Conservation (phyloP, 805 yeast species). For the Lipomyces mesembrius region DNA sequence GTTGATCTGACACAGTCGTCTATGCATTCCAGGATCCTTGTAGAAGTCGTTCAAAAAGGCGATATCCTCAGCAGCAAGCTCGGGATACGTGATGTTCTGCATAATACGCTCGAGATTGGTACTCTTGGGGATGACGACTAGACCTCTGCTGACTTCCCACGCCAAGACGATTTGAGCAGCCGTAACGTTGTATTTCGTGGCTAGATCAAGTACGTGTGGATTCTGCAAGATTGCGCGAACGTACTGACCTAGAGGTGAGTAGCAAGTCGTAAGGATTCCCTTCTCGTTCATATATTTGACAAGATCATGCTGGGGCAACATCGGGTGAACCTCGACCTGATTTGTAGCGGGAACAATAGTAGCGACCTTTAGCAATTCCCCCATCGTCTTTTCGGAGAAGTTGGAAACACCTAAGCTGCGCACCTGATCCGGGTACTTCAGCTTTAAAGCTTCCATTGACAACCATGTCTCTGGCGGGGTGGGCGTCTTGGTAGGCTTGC, state of each 20-base stretch:
- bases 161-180: constrained; percentile 69
- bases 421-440: constrained; percentile 67
- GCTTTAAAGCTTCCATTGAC: constrained; percentile 62
- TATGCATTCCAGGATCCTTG: constrained; percentile 23
- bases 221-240: constrained; percentile 67
- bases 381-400: constrained; percentile 58
- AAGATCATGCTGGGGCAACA: constrained; percentile 66
- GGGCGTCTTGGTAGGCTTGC: constrained; percentile 51
- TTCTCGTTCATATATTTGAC: constrained; percentile 57
- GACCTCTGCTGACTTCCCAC: constrained; percentile 80
- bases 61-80: constrained; percentile 19
- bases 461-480: constrained; percentile 76
- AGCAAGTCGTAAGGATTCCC: constrained; percentile 67
- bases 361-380: constrained; percentile 55
- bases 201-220: constrained; percentile 64
- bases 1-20: constrained; percentile 23
- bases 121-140: constrained; percentile 83
- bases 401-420: constrained; percentile 72
- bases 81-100: constrained; percentile 49
- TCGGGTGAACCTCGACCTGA: constrained; percentile 78
- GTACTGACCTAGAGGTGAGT: constrained; percentile 71
- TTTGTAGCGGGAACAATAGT: constrained; percentile 66
- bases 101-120: constrained; percentile 65
- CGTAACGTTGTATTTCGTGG: constrained; percentile 58
- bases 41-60: constrained; percentile 19